Conservation (phyloP, 192 early-diverging fungal species). For the Coemansia asiatica region DNA sequence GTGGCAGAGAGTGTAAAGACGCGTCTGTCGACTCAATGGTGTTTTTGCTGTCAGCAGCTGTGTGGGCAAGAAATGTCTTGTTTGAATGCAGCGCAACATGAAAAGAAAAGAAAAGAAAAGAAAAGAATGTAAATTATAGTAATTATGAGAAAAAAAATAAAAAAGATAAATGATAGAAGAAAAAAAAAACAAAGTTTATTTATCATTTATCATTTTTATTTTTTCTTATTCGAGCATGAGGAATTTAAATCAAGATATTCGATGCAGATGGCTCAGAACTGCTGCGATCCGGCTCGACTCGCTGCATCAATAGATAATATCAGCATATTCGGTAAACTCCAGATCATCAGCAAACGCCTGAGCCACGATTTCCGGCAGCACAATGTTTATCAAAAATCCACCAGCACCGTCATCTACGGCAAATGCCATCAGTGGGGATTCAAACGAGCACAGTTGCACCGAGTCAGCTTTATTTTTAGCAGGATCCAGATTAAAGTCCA, state of each 20-base stretch:
- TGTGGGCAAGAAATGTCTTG: not conserved
- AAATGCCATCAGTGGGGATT: conserved; percentile 28
- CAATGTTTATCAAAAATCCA: conserved; percentile 22
- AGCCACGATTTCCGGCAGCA: conserved; percentile 8
- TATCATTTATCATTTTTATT: too few relatives aligned
- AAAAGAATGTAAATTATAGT: not conserved
- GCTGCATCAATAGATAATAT: not conserved
- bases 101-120: not conserved
- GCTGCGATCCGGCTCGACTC: not conserved
- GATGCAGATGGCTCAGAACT: not conserved
- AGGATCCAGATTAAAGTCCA: conserved; percentile 12
- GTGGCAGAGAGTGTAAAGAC: not conserved
- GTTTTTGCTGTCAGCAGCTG: not conserved
- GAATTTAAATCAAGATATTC: too few relatives aligned
- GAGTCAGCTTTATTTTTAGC: not conserved
- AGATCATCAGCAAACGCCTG: not conserved
- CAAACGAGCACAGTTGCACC: conserved; percentile 27
- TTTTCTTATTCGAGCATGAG: too few relatives aligned
- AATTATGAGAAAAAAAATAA: not conserved
- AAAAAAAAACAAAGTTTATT: not conserved
- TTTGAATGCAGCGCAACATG: not conserved
- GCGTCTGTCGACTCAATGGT: not conserved
- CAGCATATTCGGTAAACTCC: not conserved
- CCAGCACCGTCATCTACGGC: conserved; percentile 18
- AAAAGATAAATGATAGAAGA: not conserved